phyloP scores from a whole-genome alignment of 331 rosid species.

The Prunus yedoensis region DNA sequence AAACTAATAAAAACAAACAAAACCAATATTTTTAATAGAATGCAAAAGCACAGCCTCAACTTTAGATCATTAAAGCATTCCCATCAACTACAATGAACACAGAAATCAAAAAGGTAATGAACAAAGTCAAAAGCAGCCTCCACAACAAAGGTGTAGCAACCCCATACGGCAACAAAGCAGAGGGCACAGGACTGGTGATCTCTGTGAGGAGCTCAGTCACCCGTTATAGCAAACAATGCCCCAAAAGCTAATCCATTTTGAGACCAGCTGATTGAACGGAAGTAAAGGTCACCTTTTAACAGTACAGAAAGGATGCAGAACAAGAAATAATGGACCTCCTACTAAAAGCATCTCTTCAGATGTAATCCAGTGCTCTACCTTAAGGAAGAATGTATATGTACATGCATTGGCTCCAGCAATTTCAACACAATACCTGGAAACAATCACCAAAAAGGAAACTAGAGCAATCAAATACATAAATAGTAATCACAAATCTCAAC shows the following conservation, averaged over 20 bases:
- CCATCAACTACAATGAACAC: neutral
- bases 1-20: neutral
- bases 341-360: neutral
- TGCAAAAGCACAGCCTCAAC: neutral
- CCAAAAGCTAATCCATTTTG: neutral
- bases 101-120: neutral
- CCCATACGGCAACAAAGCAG: neutral
- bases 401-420: conserved; percentile 3
- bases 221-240: neutral
- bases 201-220: neutral
- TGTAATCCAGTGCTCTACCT: neutral
- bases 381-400: neutral
- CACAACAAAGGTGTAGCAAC: neutral
- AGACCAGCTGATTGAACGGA: neutral
- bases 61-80: neutral
- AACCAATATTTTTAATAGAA: neutral
- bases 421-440: conserved; percentile 12
- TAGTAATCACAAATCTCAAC: neutral
- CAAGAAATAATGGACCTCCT: neutral
- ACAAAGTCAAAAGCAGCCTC: neutral
- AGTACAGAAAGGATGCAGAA: neutral
- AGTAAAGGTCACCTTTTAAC: neutral
- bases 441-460: neutral
- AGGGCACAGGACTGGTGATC: neutral
- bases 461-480: neutral